Evolutionary conservation across 2,329 filamentous ascomycete species (phyloP), one percentile per base, ranked within the genome.

Genomic region (Calonectria leucothoes): DNA sequence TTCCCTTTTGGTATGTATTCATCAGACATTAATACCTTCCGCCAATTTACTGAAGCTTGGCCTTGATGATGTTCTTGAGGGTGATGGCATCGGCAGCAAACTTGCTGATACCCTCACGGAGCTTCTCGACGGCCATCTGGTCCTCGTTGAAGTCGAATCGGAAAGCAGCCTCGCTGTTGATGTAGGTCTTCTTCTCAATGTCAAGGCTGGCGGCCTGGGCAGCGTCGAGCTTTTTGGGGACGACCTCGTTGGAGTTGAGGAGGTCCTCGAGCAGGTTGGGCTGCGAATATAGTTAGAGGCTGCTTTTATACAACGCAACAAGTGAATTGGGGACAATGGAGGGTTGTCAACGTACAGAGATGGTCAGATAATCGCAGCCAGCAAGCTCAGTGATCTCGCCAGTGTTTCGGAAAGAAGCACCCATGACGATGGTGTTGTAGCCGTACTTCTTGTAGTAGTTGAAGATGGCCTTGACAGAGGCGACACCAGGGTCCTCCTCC

Each of bases 371-470:
- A 88, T 99, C 97, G 86, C 96, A 98, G 84, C 97, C 97, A 85
- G 96, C 96, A 76, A 99, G 92, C 91, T 99, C 97, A 61, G 95
- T 98, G 87, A 99, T 98, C 90, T 99, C 97, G 83, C 97, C 97
- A 77, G 89, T 89, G 90, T 94, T 98, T 86, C 97, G 93, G 95
- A 99, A 99, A 49, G 96, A 98, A 81, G 97, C 97, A 84, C 97
- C 97, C 97, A 99, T 99, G 88, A 99, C 97, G 82, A 98, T 98
- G 86, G 97, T 99, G 83, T 98, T 98, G 93, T 99, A 98, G 86
- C 94, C 95, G 87, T 89, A 95, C 92, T 98, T 98, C 95, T 99
- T 99, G 94, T 99, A 99, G 94, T 99, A 99, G 92, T 99, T 97
- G 93, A 94, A 99, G 90, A 99, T 99, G 87, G 83, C 85, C 91